Evolutionary conservation across 179 eudicot genomes (phyloP).

Genomic region (Spergularia azorica): DNA sequence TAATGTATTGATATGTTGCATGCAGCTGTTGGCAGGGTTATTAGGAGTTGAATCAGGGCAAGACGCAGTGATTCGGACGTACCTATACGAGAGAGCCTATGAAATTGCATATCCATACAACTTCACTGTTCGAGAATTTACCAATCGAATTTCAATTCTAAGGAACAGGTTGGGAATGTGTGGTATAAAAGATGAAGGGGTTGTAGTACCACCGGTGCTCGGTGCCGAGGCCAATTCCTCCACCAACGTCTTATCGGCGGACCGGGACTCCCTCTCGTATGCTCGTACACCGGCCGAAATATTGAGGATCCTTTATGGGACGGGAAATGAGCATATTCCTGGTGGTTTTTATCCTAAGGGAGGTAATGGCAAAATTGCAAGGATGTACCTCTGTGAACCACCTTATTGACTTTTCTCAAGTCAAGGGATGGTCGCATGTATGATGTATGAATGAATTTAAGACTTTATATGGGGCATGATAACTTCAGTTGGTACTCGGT

Average conservation of each 20-base stretch:
- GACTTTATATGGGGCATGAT: no score
- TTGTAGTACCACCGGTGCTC: slow-evolving; percentile 50
- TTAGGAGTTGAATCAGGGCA: slow-evolving; percentile 78
- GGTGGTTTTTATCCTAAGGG: slow-evolving; percentile 81
- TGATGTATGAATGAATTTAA: no score
- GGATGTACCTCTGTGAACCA: slow-evolving; percentile 28
- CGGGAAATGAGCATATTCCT: slow-evolving; percentile 58
- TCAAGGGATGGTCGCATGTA: no score
- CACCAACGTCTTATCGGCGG: slow-evolving; percentile 56
- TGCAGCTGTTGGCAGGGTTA: slow-evolving; percentile 66
- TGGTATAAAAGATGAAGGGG: slow-evolving; percentile 80
- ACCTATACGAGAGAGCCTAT: slow-evolving; percentile 51
- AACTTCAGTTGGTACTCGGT: no score
- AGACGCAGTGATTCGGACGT: slow-evolving; percentile 64
- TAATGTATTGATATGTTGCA: neutral
- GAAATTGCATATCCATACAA: slow-evolving; percentile 52
- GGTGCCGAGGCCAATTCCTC: slow-evolving; percentile 54
- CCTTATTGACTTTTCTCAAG: neutral
- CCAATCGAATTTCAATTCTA: slow-evolving; percentile 48
- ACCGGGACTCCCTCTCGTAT: slow-evolving; percentile 56
- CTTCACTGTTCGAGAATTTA: slow-evolving; percentile 64
- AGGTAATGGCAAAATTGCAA: slow-evolving; percentile 67
- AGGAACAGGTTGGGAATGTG: slow-evolving; percentile 60
- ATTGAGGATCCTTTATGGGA: slow-evolving; percentile 50
- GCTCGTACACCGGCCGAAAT: slow-evolving; percentile 61